phyloP scores from a whole-genome alignment of 352 stramenopile genomes.

The Globisporangium cederbergense region DNA sequence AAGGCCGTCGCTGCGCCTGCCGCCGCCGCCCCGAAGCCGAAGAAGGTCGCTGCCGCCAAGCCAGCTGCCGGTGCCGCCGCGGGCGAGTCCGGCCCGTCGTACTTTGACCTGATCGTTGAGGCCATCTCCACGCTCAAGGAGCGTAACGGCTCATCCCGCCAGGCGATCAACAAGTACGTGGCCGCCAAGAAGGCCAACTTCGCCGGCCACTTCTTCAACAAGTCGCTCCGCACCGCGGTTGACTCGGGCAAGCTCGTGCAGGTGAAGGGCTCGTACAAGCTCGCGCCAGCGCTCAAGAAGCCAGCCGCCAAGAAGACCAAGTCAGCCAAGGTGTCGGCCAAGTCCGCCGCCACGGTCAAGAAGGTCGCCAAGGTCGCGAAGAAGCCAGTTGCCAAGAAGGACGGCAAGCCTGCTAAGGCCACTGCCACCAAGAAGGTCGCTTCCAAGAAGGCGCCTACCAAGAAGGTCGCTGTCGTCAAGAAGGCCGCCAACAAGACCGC shows the following conservation, averaged over 20 bases:
- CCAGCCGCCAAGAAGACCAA: slow-evolving; percentile 54
- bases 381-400: slow-evolving; percentile 47
- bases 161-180: slow-evolving; percentile 91
- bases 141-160: slow-evolving; percentile 88
- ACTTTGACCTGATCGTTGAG: slow-evolving; percentile 89
- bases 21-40: slow-evolving; percentile 23
- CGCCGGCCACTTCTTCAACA: slow-evolving; percentile 80
- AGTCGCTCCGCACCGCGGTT: slow-evolving; percentile 88
- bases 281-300: slow-evolving; percentile 67
- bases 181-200: slow-evolving; percentile 84
- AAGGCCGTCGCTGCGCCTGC: slow-evolving; percentile 39
- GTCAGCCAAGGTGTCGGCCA: slow-evolving; percentile 59
- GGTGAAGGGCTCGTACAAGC: slow-evolving; percentile 83
- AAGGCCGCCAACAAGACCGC: slow-evolving; percentile 37
- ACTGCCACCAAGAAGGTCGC: slow-evolving; percentile 55
- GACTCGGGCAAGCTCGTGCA: slow-evolving; percentile 86
- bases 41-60: slow-evolving; percentile 32
- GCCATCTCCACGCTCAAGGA: slow-evolving; percentile 91
- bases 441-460: slow-evolving; percentile 60
- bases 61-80: slow-evolving; percentile 11
- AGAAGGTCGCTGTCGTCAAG: slow-evolving; percentile 48
- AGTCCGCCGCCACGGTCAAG: slow-evolving; percentile 36
- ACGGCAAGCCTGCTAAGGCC: slow-evolving; percentile 22
- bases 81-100: slow-evolving; percentile 53
- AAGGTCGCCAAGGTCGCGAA: slow-evolving; percentile 52